phyloP scores from a whole-genome alignment of 208 protist species.

The Phytomonas francai region DNA sequence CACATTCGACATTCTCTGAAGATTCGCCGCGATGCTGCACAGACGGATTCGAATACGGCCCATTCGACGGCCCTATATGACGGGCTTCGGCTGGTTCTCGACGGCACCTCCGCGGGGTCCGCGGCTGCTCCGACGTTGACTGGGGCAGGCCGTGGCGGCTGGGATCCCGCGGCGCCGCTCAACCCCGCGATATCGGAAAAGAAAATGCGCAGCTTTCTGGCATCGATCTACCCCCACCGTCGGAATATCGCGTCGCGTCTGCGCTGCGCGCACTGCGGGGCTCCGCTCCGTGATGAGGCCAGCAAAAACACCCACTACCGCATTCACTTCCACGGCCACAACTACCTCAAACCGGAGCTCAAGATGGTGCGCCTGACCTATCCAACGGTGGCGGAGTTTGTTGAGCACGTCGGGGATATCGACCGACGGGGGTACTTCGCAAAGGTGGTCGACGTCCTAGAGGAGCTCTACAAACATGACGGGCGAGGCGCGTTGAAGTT shows the following conservation, averaged over 20 bases:
- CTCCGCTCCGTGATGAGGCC: slow-evolving; percentile 30
- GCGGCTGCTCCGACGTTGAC: slow-evolving; percentile 10
- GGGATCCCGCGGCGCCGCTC: slow-evolving; percentile 5
- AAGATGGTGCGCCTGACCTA: slow-evolving; percentile 70
- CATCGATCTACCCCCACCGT: slow-evolving; percentile 47
- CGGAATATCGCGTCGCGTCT: slow-evolving; percentile 17
- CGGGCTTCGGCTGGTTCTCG: neutral
- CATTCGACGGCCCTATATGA: slow-evolving; percentile 1
- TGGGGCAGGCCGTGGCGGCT: slow-evolving; percentile 15
- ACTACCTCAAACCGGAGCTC: slow-evolving; percentile 38
- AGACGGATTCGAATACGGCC: slow-evolving; percentile 13
- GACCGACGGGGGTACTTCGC: slow-evolving; percentile 28
- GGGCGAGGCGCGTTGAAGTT: slow-evolving; percentile 27
- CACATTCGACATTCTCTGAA: slow-evolving; percentile 50
- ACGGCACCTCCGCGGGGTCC: neutral
- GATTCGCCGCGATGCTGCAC: slow-evolving; percentile 21
- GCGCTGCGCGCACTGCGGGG: slow-evolving; percentile 62
- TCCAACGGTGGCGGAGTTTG: slow-evolving; percentile 46
- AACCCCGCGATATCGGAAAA: slow-evolving; percentile 30
- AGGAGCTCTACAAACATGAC: slow-evolving; percentile 37
- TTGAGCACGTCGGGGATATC: slow-evolving; percentile 28
- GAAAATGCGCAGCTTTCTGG: slow-evolving; percentile 47
- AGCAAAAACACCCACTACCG: slow-evolving; percentile 69
- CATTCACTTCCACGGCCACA: slow-evolving; percentile 66
- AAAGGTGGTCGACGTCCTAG: slow-evolving; percentile 26